Evolutionary conservation across 2,329 filamentous ascomycete genomes (phyloP), one percentile per base, ranked within the genome.

Genomic region (Zelopaecilomyces penicillatus): DNA sequence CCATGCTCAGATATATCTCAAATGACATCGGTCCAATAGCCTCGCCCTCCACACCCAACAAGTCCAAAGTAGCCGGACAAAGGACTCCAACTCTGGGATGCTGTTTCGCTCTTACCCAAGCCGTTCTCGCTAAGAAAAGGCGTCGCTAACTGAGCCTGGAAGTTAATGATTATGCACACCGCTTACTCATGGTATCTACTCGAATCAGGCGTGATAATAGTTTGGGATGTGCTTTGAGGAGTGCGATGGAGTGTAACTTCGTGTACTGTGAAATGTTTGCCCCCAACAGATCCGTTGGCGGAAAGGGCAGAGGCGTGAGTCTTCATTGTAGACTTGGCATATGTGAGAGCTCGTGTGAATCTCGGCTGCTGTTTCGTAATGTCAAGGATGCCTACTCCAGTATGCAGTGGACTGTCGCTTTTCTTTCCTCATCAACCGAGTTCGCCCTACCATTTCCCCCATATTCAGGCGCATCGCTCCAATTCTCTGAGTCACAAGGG

Each of bases 1-100:
- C 65, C 8, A 60, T 50, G 12, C 57, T 50, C 26, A 68, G 67
- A 43, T 66, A 74, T 51, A 68, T 63, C 37, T 57, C 52, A 11
- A 55, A 58, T 43, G 64, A 69, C 55, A 73, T 70, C n/a, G 74
- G 65, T 54, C 49, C 68, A 57, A 6, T 59, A 34, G 52, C 47
- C 7, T 34, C 44, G 26, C 49, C 43, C 29, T 48, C 54, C 1
- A 55, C 54, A 1, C 68, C 67, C 11, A 69, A 64, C 58, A 53
- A 69, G 60, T 39, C 59, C 55, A 12, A 66, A 69, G 54, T 65
- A 69, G 28, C 68, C 67, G 19, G 6, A 66, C 56, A 45, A 64
- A 70, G 37, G 67, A 64, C 35, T 67, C 67, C 36, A 70, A 62
- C 43, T 70, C 67, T 35, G 69, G 62, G 11, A 69, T 64, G 44